Percentiles rank a stretch among this genome's conserved stretches.
Evolutionary conservation across 495 filamentous ascomycete species (phyloP).

Genomic region (Xylaria curta): DNA sequence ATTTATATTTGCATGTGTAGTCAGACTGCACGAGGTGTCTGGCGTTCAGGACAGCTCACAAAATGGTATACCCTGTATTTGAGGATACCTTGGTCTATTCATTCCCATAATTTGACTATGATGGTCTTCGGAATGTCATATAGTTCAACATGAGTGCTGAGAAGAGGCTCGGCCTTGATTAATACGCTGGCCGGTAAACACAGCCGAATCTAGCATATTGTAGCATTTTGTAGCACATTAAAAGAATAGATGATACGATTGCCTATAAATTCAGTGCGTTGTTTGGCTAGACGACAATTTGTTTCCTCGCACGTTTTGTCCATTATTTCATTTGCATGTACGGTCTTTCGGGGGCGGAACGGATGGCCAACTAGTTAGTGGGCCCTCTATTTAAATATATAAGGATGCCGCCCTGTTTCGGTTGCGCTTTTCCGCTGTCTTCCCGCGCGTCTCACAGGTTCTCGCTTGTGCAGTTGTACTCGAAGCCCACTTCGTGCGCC

Average conservation of each 20-base stretch:
- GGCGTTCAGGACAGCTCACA: conserved; percentile 5
- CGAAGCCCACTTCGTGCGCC: conserved; percentile 19
- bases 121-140: background rate
- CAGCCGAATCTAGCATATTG: no score
- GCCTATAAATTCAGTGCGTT: background rate
- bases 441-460: background rate
- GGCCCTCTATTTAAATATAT: background rate
- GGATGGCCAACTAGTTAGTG: no score
- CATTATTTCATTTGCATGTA: background rate
- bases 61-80: conserved; percentile 6
- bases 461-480: background rate
- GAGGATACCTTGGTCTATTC: background rate
- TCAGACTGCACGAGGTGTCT: conserved; percentile 7
- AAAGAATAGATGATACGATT: background rate
- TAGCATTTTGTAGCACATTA: background rate
- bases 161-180: background rate
- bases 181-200: background rate
- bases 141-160: background rate
- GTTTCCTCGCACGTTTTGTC: background rate
- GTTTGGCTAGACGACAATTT: background rate
- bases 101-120: background rate
- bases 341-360: no score
- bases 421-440: conserved; percentile 1
- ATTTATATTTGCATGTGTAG: conserved; percentile 14
- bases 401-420: background rate